These are phyloP conservation scores for Sporisorium sorghi DNA, from an alignment of 1,284 basidiomycete genomes.

Conservation along the genomic window DNA sequence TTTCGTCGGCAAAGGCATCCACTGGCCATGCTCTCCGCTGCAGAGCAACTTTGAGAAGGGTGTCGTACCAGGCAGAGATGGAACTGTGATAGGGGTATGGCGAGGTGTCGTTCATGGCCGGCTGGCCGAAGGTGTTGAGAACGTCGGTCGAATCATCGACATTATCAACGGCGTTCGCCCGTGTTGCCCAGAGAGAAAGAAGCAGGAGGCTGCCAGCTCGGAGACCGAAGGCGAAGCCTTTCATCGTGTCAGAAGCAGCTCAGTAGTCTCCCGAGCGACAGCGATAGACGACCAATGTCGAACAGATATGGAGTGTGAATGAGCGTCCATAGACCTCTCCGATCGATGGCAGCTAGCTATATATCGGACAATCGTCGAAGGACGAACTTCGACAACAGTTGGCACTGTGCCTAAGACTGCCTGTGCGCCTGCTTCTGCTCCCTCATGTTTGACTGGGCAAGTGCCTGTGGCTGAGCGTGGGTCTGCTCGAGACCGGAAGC, in stretches of 20 bases:
- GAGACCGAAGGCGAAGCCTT: not conserved
- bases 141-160: constrained; percentile 33
- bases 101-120: constrained; percentile 28
- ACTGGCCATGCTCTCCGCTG: constrained; percentile 42
- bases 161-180: not conserved
- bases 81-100: constrained; percentile 35
- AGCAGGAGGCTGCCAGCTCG: constrained; percentile 4
- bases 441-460: not conserved
- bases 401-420: not conserved
- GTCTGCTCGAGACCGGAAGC: not conserved
- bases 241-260: constrained; percentile 4
- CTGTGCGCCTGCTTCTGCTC: not conserved
- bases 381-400: not conserved
- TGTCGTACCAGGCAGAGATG: constrained; percentile 36
- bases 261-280: not conserved
- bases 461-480: not conserved
- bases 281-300: not conserved
- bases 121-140: constrained; percentile 21
- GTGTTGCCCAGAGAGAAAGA: not conserved
- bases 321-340: not conserved
- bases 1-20: constrained; percentile 25
- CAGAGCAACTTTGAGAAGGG: constrained; percentile 35
- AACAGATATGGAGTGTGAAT: not conserved
- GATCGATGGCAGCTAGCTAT: not conserved
- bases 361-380: not conserved